These are phyloP conservation scores for Austroboletus novae-zelandiae DNA, from an alignment of 1,284 basidiomycete species.

Conservation along the genomic window DNA sequence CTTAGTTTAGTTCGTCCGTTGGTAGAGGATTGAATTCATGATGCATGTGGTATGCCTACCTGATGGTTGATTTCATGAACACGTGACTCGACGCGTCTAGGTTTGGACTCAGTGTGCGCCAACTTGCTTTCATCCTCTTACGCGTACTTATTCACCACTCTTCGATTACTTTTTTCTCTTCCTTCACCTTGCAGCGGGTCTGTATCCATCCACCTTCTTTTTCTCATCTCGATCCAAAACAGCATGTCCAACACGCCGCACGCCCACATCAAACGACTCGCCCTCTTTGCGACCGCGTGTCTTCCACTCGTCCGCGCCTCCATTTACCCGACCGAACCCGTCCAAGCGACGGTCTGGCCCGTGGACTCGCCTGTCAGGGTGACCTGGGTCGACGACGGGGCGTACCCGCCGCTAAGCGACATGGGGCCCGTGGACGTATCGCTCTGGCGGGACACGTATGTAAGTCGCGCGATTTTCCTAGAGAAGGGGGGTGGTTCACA, in stretches of 20 bases:
- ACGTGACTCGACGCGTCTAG: constrained; percentile 26
- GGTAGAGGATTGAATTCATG: neutral
- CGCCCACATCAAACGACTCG: neutral
- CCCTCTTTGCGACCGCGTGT: constrained; percentile 1
- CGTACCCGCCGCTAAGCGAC: constrained; percentile 36
- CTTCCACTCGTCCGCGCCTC: constrained; percentile 23
- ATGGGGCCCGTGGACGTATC: constrained; percentile 43
- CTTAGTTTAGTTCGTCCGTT: constrained; percentile 5
- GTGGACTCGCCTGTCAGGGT: constrained; percentile 40
- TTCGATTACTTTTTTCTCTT: constrained; percentile 1
- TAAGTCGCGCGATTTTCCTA: constrained; percentile 17
- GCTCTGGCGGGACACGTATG: constrained; percentile 41
- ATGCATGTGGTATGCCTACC: constrained; percentile 1
- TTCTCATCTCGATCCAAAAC: neutral
- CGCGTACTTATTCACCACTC: neutral
- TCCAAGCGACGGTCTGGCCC: constrained; percentile 42
- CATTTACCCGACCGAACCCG: constrained; percentile 49
- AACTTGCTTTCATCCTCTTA: neutral
- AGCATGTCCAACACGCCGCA: neutral
- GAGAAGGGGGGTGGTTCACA: no score
- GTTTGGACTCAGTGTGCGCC: neutral
- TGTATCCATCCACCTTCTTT: constrained; percentile 11
- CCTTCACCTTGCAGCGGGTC: constrained; percentile 22
- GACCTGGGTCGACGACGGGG: constrained; percentile 48
- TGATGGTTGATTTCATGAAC: constrained; percentile 24